Conservation (phyloP, 768 basidiomycete genomes). For the Leucocoprinus birnbaumii region DNA sequence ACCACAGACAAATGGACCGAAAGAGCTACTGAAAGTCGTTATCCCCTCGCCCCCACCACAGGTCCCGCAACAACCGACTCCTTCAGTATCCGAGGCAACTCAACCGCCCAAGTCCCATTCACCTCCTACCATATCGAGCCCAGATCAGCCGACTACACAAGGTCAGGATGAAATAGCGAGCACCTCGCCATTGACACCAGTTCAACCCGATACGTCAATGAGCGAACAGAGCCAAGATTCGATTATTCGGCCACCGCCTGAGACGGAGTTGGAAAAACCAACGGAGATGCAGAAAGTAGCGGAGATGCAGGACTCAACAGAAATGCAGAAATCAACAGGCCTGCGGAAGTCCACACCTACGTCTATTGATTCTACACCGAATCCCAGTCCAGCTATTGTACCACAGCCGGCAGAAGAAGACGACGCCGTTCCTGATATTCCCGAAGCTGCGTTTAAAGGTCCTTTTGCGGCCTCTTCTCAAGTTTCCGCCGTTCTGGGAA, state of each 20-base stretch:
- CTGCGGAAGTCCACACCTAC: neutral
- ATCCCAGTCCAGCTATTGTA: conserved; percentile 1
- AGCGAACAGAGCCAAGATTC: neutral
- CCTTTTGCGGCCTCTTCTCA: neutral
- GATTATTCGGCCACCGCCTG: neutral
- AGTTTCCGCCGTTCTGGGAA: too few species aligned
- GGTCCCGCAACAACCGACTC: too few species aligned
- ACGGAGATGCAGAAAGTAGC: too few species aligned
- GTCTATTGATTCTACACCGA: conserved; percentile 9
- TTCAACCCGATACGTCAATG: neutral
- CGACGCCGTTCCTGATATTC: neutral
- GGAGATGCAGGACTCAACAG: too few species aligned
- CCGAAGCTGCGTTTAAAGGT: neutral
- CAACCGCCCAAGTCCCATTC: conserved; percentile 3
- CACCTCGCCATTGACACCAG: neutral
- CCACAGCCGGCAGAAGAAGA: neutral
- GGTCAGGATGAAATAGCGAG: neutral
- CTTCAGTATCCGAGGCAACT: neutral
- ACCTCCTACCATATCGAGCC: neutral
- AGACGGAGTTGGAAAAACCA: neutral
- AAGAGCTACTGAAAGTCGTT: too few species aligned
- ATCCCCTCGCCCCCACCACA: neutral
- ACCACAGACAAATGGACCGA: too few species aligned
- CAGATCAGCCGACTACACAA: neutral
- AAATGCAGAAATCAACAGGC: too few species aligned